Evolutionary conservation across 768 basidiomycete species (phyloP).

Genomic region (Boletus fagicola): DNA sequence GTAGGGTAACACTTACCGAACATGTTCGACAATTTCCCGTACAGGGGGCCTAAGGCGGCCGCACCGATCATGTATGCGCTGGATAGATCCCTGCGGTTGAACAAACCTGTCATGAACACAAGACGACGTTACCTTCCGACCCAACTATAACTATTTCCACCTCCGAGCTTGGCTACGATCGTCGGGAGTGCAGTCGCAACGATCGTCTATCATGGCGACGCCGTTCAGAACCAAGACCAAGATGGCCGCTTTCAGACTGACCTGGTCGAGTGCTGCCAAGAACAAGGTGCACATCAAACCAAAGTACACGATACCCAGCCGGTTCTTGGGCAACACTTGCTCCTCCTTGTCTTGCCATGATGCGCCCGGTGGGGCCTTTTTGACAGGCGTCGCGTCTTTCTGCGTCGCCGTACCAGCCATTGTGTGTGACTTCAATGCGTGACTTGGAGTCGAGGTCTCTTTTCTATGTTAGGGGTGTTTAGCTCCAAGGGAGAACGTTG

Average conservation of each 20-base stretch:
- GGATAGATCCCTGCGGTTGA: too few relatives aligned
- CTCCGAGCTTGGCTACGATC: too few relatives aligned
- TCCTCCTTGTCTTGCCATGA: constrained; percentile 34
- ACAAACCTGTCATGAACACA: too few relatives aligned
- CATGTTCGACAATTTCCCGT: too few relatives aligned
- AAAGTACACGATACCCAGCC: background rate
- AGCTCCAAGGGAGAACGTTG: too few relatives aligned
- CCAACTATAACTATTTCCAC: too few relatives aligned
- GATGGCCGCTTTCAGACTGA: constrained; percentile 22
- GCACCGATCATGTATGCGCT: too few relatives aligned
- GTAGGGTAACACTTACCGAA: too few relatives aligned
- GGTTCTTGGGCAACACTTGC: constrained; percentile 48
- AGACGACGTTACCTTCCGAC: too few relatives aligned
- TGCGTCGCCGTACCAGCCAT: constrained; percentile 9
- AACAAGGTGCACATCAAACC: constrained; percentile 29
- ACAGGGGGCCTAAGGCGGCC: too few relatives aligned
- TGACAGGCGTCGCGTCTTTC: background rate
- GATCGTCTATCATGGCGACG: constrained; percentile 45
- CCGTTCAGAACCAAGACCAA: background rate
- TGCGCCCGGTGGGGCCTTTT: constrained; percentile 2
- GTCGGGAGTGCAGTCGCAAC: too few relatives aligned
- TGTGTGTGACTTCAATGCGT: background rate
- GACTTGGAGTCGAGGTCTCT: background rate
- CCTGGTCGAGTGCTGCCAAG: constrained; percentile 59
- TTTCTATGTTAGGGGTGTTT: too few relatives aligned